These are phyloP conservation scores for Rutidosis leptorrhynchoides DNA, from an alignment of 129 eudicot species.

Conservation along the genomic window DNA sequence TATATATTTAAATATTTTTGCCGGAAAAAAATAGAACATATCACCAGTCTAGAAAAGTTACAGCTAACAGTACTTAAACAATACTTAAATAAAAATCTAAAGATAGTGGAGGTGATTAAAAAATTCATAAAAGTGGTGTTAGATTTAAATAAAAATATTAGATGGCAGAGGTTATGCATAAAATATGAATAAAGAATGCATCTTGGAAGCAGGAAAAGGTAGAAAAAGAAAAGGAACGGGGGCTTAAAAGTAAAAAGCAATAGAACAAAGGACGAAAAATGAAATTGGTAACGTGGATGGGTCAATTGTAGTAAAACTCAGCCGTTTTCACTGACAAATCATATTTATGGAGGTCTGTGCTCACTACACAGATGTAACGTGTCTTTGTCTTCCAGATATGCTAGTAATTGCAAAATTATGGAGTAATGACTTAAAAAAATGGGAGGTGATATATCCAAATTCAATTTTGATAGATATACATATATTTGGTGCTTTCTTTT, in stretches of 20 bases:
- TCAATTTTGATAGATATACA: no score
- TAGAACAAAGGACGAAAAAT: conserved; percentile 15
- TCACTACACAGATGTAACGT: conserved; percentile 3
- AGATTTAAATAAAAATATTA: conserved; percentile 11
- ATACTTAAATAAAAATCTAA: not conserved
- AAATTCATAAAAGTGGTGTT: not conserved
- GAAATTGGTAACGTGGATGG: conserved; percentile 25
- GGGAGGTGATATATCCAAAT: no score
- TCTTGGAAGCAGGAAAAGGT: conserved; percentile 26
- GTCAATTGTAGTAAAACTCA: conserved; percentile 24
- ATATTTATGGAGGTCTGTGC: conserved; percentile 27
- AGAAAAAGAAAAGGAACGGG: conserved; percentile 18
- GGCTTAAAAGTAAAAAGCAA: conserved; percentile 16
- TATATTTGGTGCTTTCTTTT: no score
- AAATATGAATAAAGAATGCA: conserved; percentile 13
- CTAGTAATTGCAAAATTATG: conserved; percentile 8
- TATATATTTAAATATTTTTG: no score
- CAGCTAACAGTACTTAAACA: no score
- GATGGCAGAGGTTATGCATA: conserved; percentile 2
- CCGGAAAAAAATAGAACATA: no score
- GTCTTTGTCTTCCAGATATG: conserved; percentile 11
- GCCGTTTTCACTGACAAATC: conserved; percentile 34
- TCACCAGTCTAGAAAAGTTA: not conserved
- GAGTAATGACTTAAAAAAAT: not conserved
- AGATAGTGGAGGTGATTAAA: conserved; percentile 4